phyloP scores from a whole-genome alignment of 106 monocot species.

The Apostasia ramifera region DNA sequence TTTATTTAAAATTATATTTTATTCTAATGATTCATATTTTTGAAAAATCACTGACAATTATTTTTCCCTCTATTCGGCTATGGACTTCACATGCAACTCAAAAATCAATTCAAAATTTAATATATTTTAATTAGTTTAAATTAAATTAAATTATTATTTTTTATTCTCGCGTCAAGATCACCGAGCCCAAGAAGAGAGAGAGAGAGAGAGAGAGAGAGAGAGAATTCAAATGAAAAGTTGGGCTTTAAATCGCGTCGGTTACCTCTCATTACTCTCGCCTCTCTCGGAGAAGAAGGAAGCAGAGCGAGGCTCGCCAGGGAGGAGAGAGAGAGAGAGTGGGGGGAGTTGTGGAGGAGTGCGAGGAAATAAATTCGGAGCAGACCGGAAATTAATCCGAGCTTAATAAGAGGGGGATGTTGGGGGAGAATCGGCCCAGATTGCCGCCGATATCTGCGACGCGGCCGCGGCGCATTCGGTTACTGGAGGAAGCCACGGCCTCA shows the following conservation, averaged over 20 bases:
- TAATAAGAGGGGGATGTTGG: slow-evolving; percentile 17
- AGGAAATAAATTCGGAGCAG: slow-evolving; percentile 12
- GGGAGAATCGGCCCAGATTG: slow-evolving; percentile 14
- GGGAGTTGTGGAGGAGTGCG: background rate
- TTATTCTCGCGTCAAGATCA: too few relatives aligned
- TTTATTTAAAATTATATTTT: too few relatives aligned
- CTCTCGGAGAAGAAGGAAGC: slow-evolving; percentile 6
- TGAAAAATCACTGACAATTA: too few relatives aligned
- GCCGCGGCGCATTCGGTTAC: slow-evolving; percentile 9
- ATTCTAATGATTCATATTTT: too few relatives aligned
- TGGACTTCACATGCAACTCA: too few relatives aligned
- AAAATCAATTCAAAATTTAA: too few relatives aligned
- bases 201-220: background rate
- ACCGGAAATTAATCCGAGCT: slow-evolving; percentile 10
- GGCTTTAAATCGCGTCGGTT: slow-evolving; percentile 15
- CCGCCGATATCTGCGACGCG: slow-evolving; percentile 17
- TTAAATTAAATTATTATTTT: too few relatives aligned
- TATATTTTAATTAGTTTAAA: too few relatives aligned
- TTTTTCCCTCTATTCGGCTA: too few relatives aligned
- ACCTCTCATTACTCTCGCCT: slow-evolving; percentile 9
- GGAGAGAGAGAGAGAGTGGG: background rate
- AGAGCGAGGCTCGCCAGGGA: slow-evolving; percentile 6
- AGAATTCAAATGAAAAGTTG: slow-evolving; percentile 3
- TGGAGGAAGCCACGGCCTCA: background rate
- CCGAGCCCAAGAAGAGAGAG: background rate